Percentiles rank a stretch among this genome's conserved stretches.
These are phyloP conservation scores for Panaeolus cyanescens DNA, from an alignment of 768 basidiomycete genomes.

Conservation along the genomic window DNA sequence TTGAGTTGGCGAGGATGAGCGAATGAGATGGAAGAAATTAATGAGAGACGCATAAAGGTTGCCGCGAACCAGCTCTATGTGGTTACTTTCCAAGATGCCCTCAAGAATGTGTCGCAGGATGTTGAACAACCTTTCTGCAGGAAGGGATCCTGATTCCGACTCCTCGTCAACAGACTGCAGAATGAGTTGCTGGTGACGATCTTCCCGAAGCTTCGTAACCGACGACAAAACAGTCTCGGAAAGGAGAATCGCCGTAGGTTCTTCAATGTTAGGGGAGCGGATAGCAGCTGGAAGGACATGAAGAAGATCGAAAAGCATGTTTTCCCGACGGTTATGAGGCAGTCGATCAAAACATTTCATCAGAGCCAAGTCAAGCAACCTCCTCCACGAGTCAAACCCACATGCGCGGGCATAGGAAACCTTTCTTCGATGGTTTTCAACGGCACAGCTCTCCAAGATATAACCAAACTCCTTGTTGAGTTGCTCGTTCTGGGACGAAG, in stretches of 20 bases:
- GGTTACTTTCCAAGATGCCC: constrained; percentile 73
- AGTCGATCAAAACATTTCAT: constrained; percentile 85
- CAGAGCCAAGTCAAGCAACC: constrained; percentile 81
- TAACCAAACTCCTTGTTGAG: constrained; percentile 71
- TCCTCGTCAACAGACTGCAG: constrained; percentile 68
- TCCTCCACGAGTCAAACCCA: constrained; percentile 84
- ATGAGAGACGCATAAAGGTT: constrained; percentile 92
- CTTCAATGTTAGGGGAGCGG: constrained; percentile 62
- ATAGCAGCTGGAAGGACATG: constrained; percentile 77
- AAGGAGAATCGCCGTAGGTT: constrained; percentile 77
- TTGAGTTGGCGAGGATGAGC: constrained; percentile 31
- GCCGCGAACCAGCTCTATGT: constrained; percentile 84
- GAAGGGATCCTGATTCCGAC: constrained; percentile 66
- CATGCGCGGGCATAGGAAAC: constrained; percentile 68
- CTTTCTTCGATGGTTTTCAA: constrained; percentile 87
- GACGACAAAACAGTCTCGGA: constrained; percentile 81
- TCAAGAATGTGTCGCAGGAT: constrained; percentile 77
- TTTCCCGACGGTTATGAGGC: constrained; percentile 81
- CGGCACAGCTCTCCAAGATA: constrained; percentile 79
- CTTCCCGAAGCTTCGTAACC: constrained; percentile 88
- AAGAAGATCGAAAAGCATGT: constrained; percentile 88
- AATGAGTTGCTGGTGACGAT: constrained; percentile 68
- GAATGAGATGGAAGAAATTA: constrained; percentile 85
- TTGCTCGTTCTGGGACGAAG: constrained; percentile 62
- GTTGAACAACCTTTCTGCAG: constrained; percentile 75